Conservation (phyloP, 495 filamentous ascomycete genomes). For the Cercophora samala region DNA sequence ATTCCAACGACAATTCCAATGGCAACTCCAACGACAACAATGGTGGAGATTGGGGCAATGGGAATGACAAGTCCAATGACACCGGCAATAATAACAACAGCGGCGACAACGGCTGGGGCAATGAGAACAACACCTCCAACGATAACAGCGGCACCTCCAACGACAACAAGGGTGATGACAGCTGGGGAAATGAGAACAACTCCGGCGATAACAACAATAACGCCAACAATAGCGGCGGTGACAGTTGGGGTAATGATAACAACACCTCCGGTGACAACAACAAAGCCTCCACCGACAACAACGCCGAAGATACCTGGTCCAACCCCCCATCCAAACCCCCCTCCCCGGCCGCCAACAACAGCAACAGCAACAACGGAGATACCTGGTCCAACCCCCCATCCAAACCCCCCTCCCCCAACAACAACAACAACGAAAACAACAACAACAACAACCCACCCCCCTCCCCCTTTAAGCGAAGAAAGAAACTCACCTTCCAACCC, state of each 20-base stretch:
- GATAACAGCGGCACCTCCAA: conserved; percentile 5
- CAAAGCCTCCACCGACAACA: background rate
- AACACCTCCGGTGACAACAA: conserved; percentile 16
- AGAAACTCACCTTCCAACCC: background rate
- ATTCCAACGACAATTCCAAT: background rate
- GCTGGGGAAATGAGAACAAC: conserved; percentile 16
- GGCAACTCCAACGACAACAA: background rate
- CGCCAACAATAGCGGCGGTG: conserved; percentile 16
- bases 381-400: background rate
- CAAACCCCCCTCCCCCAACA: background rate
- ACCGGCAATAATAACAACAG: background rate
- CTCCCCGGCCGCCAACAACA: conserved; percentile 9
- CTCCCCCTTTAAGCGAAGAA: background rate
- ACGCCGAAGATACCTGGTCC: background rate
- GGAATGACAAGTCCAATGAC: background rate
- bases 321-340: conserved; percentile 5
- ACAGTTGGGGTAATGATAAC: conserved; percentile 7
- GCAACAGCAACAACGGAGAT: background rate
- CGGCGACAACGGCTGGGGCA: conserved; percentile 5
- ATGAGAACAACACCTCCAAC: conserved; percentile 13
- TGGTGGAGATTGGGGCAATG: background rate
- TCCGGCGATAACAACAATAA: background rate
- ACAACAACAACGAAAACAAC: too few relatives aligned
- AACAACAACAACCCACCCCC: background rate
- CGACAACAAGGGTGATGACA: conserved; percentile 13